phyloP scores from a whole-genome alignment of 257 asterid species.

The Lantana camara region DNA sequence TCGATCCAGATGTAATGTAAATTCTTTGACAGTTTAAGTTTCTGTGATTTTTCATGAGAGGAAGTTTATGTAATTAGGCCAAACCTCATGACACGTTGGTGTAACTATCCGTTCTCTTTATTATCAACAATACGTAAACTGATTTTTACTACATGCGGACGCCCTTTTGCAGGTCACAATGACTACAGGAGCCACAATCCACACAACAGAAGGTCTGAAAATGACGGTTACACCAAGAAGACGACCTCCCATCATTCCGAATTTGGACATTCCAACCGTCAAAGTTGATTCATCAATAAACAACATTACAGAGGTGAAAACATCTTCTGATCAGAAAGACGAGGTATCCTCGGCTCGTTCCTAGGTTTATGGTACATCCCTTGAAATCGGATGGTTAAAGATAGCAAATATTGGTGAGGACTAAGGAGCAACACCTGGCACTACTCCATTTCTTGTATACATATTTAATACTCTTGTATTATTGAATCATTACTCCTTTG shows the following conservation, averaged over 20 bases:
- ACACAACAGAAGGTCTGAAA: conserved; percentile 86
- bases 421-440: conserved; percentile 8
- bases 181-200: conserved; percentile 99
- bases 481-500: not conserved
- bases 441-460: too few relatives aligned
- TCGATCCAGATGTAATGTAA: too few relatives aligned
- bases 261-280: conserved; percentile 46
- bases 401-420: conserved; percentile 5
- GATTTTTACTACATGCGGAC: not conserved
- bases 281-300: conserved; percentile 40
- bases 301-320: conserved; percentile 29
- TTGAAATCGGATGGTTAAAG: not conserved
- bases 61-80: too few relatives aligned
- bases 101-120: too few relatives aligned
- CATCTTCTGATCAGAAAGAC: conserved; percentile 44
- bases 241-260: conserved; percentile 66
- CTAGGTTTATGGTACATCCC: conserved; percentile 20
- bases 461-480: not conserved
- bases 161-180: conserved; percentile 67
- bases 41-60: too few relatives aligned
- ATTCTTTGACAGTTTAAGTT: too few relatives aligned
- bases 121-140: not conserved
- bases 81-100: too few relatives aligned
- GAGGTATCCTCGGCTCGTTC: conserved; percentile 51
- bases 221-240: conserved; percentile 84